Base-by-base conservation (phyloP, 345 rosid genomes). In the Boechera retrofracta region DNA sequence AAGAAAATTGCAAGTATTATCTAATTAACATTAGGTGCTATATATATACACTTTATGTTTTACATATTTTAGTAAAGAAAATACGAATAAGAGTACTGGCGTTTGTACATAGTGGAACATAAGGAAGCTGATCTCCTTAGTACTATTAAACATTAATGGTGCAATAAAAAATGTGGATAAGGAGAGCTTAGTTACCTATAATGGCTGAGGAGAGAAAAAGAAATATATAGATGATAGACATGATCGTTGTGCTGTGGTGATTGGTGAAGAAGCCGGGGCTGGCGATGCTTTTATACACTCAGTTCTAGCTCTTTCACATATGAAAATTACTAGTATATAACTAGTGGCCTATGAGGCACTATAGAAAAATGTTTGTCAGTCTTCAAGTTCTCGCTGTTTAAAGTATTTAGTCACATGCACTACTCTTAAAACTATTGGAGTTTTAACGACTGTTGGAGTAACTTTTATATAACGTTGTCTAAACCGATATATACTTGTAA, bases 211-310 rank as follows among this genome's bases (percentile, higher is more conserved):
- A 63, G 44, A 73, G 33, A 41, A 63, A 7, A 13, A 73, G 15
- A 41, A 54, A 51, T 11, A 73, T 12, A 41, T 63, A 73, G 45
- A 73, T n/a, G 24, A 41, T 31, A 63, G 12, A 28, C 77, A 73
- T 73, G 54, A 41, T 63, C 6, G 26, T 0, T 62, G 18, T 39
- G 24, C 0, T 51, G 26, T n/a, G 60, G 41, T 49, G 29, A 33
- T 59, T 24, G 49, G n/a, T 72, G 48, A 48, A 72, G 59, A 47
- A 21, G 55, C 57, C 21, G 10, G 5, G 26, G 51, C 7, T 36
- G 7, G n/a, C 15, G 38, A 24, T 41, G 18, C 16, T 11, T 48
- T 72, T 72, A 61, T 61, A 72, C 12, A 18, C 48, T 16, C 29
- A 28, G 5, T 61, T 72, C 12, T 2, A 39, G 18, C 38, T 24